Evolutionary conservation across 805 yeast species (phyloP), one percentile per base, ranked within the genome.

Genomic region (Candida boleticola): DNA sequence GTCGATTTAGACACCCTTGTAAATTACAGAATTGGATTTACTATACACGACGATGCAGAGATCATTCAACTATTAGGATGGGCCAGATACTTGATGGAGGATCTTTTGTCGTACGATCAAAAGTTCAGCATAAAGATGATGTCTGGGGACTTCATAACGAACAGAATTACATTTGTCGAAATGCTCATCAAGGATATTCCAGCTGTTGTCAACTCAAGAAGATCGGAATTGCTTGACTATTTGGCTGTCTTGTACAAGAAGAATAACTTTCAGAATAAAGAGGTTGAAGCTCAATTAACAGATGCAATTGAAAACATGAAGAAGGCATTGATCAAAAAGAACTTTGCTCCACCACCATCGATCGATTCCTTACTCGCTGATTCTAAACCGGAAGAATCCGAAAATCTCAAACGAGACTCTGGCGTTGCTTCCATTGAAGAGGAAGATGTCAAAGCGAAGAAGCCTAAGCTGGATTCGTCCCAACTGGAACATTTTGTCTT

Each of bases 351-450:
- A 3, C 56, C 57, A 9, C 60, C 61, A 10, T 44, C 54, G 3
- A 46, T 62, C 22, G 65, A 61, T 33, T 64, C 59, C 5, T 30
- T 62, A 13, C 41, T 61, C 18, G 57, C 51, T 14, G 44, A 27
- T 1, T 46, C 54, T 9, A 50, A 49, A 9, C 27, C 35, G 26
- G 36, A 27, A 18, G 46, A 33, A 36, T 42, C 26, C 21, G 36
- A 18, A 26, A 45, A 42, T n/a, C n/a, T 63, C 38, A 63, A 57
- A 44, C 54, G 52, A 43, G 13, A 13, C 29, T 26, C 29, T 26
- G 13, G 29, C n/a, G n/a, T n/a, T n/a, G n/a, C n/a, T n/a, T n/a
- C n/a, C n/a, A n/a, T n/a, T n/a, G n/a, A 22, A 35, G 29, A 35
- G 14, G 25, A 31, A 17, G 21, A 16, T 18, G 16, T 11, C n/a